Evolutionary conservation across 768 basidiomycete genomes (phyloP).

Genomic region (Termitomyces sp.): DNA sequence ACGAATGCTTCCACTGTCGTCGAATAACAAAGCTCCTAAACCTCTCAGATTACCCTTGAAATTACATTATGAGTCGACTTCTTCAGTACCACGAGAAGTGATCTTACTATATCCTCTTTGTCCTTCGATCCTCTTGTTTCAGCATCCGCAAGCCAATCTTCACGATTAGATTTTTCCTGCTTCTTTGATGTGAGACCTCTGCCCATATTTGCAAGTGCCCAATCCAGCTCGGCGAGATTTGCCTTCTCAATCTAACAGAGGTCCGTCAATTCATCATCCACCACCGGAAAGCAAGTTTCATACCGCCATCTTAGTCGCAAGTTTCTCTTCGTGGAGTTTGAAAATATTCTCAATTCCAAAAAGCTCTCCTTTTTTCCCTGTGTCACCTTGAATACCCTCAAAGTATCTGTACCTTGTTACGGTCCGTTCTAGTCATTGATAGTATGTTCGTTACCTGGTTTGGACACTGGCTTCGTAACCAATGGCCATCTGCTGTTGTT

Average conservation of each 20-base stretch:
- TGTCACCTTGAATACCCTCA: conserved; percentile 78
- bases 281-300: conserved; percentile 14
- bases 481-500: conserved; percentile 92
- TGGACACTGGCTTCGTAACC: conserved; percentile 82
- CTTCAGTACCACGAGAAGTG: neutral
- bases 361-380: conserved; percentile 68
- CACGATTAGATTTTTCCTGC: conserved; percentile 21
- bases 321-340: conserved; percentile 61
- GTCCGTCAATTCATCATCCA: neutral
- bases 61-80: neutral
- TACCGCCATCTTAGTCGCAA: conserved; percentile 73
- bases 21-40: conserved; percentile 62
- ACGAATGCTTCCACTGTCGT: conserved; percentile 45
- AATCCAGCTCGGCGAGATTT: conserved; percentile 68
- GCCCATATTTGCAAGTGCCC: conserved; percentile 72
- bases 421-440: neutral
- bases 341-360: conserved; percentile 88
- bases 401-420: conserved; percentile 51
- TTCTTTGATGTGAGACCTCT: conserved; percentile 34
- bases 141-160: conserved; percentile 36
- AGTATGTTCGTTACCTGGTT: conserved; percentile 46
- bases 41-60: conserved; percentile 51
- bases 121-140: conserved; percentile 34
- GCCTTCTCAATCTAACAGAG: conserved; percentile 68
- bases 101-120: conserved; percentile 36